Conservation (phyloP, 352 stramenopile genomes). For the Phytopythium aichiense region DNA sequence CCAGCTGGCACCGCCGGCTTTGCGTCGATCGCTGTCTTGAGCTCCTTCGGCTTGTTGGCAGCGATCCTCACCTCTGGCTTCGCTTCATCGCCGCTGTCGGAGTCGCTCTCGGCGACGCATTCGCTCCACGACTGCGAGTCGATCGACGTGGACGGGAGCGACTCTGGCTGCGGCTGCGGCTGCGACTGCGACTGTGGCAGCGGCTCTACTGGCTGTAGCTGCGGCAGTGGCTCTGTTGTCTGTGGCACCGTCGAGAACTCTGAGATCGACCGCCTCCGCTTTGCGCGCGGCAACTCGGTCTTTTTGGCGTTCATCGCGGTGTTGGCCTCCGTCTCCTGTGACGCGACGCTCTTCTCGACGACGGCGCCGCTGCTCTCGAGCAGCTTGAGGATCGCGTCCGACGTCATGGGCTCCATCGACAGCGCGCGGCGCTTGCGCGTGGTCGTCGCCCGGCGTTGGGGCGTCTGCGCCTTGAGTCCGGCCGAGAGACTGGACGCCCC, state of each 20-base stretch:
- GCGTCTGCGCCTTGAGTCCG: background rate
- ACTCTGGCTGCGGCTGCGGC: background rate
- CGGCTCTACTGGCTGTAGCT: background rate
- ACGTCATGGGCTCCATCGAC: slow-evolving; percentile 70
- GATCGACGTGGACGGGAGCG: background rate
- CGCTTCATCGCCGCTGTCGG: slow-evolving; percentile 21
- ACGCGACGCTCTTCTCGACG: background rate
- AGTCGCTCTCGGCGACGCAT: slow-evolving; percentile 28
- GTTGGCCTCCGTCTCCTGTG: slow-evolving; percentile 1
- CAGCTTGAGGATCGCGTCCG: slow-evolving; percentile 55
- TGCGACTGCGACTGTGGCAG: background rate
- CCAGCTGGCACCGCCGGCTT: background rate
- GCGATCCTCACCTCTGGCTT: slow-evolving; percentile 9
- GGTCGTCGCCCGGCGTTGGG: background rate
- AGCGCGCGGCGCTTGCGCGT: slow-evolving; percentile 40
- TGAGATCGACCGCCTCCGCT: background rate
- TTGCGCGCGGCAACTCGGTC: background rate
- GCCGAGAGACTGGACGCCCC: background rate
- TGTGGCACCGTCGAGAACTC: background rate
- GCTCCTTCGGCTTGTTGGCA: background rate
- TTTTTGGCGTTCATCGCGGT: background rate
- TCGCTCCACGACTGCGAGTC: slow-evolving; percentile 13
- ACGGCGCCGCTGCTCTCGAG: slow-evolving; percentile 18
- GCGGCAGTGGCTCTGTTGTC: background rate
- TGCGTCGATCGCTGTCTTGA: background rate